Evolutionary conservation across 306 rosid genomes (phyloP).

Genomic region (Acmispon strigosus): DNA sequence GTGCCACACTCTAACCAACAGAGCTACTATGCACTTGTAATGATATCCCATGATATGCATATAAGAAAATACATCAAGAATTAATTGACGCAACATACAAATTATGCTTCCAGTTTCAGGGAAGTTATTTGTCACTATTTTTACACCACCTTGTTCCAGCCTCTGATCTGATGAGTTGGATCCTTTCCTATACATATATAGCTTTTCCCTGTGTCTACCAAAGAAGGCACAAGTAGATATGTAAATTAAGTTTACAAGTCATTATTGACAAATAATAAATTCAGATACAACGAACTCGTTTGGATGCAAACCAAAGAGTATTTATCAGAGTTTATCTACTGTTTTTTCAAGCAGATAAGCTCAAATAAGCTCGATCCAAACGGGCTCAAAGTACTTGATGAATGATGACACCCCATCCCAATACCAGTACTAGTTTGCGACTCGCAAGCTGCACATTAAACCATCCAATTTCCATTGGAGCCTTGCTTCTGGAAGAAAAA

Average conservation of each 20-base stretch:
- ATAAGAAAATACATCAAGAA: background rate
- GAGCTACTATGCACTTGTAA: too few species aligned
- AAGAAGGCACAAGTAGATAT: background rate
- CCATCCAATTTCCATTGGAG: background rate
- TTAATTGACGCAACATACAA: background rate
- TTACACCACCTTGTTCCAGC: background rate
- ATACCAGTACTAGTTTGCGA: constrained; percentile 10
- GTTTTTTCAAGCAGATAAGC: too few species aligned
- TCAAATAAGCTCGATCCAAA: too few species aligned
- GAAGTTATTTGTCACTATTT: background rate
- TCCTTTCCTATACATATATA: background rate
- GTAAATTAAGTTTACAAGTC: background rate
- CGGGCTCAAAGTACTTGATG: too few species aligned
- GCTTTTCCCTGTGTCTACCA: background rate
- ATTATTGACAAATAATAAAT: background rate
- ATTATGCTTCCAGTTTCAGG: background rate
- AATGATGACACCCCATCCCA: background rate
- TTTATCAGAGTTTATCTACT: too few species aligned
- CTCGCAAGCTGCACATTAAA: constrained; percentile 1
- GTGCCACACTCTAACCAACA: too few species aligned
- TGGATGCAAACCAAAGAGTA: too few species aligned
- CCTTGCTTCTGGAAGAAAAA: constrained; percentile 3
- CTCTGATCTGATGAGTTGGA: background rate
- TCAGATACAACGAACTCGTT: background rate
- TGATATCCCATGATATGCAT: too few species aligned